Base-by-base conservation (phyloP, 2,329 filamentous ascomycete species). In the Fusarium incarnatum region DNA sequence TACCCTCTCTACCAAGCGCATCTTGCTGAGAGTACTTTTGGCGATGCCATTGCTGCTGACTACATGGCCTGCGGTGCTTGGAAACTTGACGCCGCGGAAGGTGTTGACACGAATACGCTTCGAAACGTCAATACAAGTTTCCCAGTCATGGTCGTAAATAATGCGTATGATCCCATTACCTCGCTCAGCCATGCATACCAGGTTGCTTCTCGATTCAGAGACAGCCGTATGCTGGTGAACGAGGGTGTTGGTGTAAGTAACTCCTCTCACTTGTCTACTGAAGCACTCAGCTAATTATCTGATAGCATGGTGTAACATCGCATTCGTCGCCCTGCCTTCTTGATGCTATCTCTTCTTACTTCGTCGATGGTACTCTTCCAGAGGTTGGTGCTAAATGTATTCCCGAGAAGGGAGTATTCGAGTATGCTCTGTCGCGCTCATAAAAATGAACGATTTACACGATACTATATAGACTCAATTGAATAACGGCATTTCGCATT, bases 231-330 rank as follows among this genome's bases (percentile, higher is more conserved):
- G 4, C 27, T 74, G 56, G 52, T 74, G 0, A 69, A 74, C 9
- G 70, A 67, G n/a, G 72, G 72, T 3, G 54, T 70, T 13, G 72
- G 72, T 1, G 72, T 74, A 61, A 68, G 72, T 64, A 6, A 48
- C 9, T 11, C 3, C 3, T 3, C 18, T 10, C 6, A 6, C 16
- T 23, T 6, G 0, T 9, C 8, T 15, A 6, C 10, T 4, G 3
- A 12, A 3, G 1, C 8, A 7, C 6, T 5, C 1, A 8, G 18
- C 64, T 71, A 18, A 71, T 18, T 3, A 0, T 7, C 9, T 13
- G 0, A 22, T 18, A 71, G 68, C 68, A 71, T 4, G 68, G 68
- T 13, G 59, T 71, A 3, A 71, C 68, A 1, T 56, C 56, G 2
- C 68, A 71, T 16, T 52, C 64, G 3, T 71, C 68, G 0, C 60